Percentiles rank a stretch among this genome's conserved stretches.
phyloP scores from a whole-genome alignment of 2,329 filamentous ascomycete genomes.

The Alternaria angustiovoidea region DNA sequence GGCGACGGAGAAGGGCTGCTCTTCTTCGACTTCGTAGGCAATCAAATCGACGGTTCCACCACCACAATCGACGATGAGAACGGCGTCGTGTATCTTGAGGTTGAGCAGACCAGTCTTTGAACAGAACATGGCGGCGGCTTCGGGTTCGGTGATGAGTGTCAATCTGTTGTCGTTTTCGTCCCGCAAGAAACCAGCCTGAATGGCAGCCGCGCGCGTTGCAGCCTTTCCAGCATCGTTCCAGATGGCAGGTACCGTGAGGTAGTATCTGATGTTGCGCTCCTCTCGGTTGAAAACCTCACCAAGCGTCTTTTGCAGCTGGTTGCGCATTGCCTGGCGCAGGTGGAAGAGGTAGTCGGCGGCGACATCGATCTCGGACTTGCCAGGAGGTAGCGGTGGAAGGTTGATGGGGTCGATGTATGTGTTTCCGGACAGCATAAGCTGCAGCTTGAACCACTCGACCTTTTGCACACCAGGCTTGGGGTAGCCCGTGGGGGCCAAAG shows the following conservation, averaged over 20 bases:
- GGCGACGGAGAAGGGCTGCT: slow-evolving; percentile 94
- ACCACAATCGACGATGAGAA: slow-evolving; percentile 97
- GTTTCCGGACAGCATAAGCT: slow-evolving; percentile 98
- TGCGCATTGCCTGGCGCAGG: slow-evolving; percentile 94
- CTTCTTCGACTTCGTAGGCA: slow-evolving; percentile 97
- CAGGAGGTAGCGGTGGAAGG: slow-evolving; percentile 92
- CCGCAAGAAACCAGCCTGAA: slow-evolving; percentile 94
- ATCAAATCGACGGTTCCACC: slow-evolving; percentile 99
- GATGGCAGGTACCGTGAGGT: slow-evolving; percentile 97
- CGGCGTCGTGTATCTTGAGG: slow-evolving; percentile 97
- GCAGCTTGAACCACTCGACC: slow-evolving; percentile 99
- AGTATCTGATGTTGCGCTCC: slow-evolving; percentile 97
- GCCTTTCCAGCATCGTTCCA: slow-evolving; percentile 99
- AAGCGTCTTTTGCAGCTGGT: slow-evolving; percentile 92
- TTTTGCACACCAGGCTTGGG: slow-evolving; percentile 98
- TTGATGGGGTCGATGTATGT: slow-evolving; percentile 99
- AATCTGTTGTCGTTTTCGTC: slow-evolving; percentile 98
- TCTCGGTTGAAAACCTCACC: slow-evolving; percentile 98
- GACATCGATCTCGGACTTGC: slow-evolving; percentile 98
- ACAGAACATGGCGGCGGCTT: slow-evolving; percentile 96
- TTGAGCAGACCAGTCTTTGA: slow-evolving; percentile 96
- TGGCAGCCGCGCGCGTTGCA: slow-evolving; percentile 91
- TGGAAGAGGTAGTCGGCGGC: slow-evolving; percentile 99
- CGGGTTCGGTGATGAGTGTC: slow-evolving; percentile 93
- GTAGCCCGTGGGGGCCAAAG: slow-evolving; percentile 93